Evolutionary conservation across 2,329 filamentous ascomycete species (phyloP), one percentile per base, ranked within the genome.

Genomic region (Geoglossum cookeanum): DNA sequence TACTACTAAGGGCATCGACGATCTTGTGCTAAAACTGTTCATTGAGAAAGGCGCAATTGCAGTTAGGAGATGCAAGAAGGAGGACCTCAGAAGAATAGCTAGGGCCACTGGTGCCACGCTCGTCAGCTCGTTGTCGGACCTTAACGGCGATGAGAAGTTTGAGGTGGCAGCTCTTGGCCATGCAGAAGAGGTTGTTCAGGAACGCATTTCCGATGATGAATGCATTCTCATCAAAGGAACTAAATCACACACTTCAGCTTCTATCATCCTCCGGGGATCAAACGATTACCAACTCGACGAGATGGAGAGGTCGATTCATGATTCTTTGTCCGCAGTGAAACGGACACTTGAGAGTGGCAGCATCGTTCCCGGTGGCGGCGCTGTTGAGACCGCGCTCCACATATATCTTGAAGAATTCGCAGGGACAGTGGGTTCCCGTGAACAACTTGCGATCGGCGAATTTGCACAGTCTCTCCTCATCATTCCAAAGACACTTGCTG

Each of bases 371-470:
- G 92, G 92, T 63, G 92, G 92, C 63, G 92, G 91, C 68, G 92
- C 92, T 48, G 91, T 96, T 27, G 92, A 98, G 76, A 97, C 92
- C n/a, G 92, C 92, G 54, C 80, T 98, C 62, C 92, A 97, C 75
- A 98, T 98, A 69, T 98, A 97, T 74, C 80, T 98, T 37, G 92
- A 98, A 75, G 92, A 98, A 72, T 98, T 94, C 71, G 92, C 92
- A 56, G 91, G 92, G 65, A 97, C 92, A 42, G 91, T 98, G 61
- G 80, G 91, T 63, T 97, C 91, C 57, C 84, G 92, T 65, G 92
- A 98, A 73, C 92, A 98, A 75, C 83, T 98, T 56, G 92, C 92
- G 62, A 97, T 98, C 67, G 92, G 87, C 68, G 91, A 96, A 71
- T 98, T 98, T 66, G 92, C 92, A 7, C 88, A 95, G 69, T 84